Percentiles rank a stretch among this genome's conserved stretches.
Evolutionary conservation across 1,139 yeast species (phyloP).

Genomic region (Blastobotrys buckinghamii): DNA sequence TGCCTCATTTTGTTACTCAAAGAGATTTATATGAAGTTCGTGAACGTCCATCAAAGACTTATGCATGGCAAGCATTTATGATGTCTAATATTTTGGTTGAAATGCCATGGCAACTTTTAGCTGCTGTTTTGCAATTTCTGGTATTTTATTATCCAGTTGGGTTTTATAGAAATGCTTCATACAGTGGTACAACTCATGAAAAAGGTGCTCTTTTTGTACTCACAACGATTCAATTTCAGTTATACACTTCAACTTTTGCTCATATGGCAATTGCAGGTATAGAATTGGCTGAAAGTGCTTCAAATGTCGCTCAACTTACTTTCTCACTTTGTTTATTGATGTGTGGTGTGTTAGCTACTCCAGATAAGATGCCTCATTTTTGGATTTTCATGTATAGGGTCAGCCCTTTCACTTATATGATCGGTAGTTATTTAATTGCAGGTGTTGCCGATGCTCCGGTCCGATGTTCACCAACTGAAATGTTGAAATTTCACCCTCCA

Average conservation of each 20-base stretch:
- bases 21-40: conserved; percentile 80
- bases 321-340: conserved; percentile 66
- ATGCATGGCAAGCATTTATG: conserved; percentile 56
- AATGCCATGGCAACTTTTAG: conserved; percentile 64
- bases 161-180: conserved; percentile 29
- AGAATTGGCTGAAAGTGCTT: conserved; percentile 66
- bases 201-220: conserved; percentile 71
- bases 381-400: conserved; percentile 66
- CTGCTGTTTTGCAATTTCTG: conserved; percentile 62
- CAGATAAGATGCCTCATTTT: conserved; percentile 54
- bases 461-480: conserved; percentile 47
- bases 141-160: conserved; percentile 85
- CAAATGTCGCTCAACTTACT: conserved; percentile 55
- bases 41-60: conserved; percentile 73
- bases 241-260: conserved; percentile 60
- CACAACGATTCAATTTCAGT: conserved; percentile 47
- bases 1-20: conserved; percentile 65
- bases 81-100: conserved; percentile 65
- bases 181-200: conserved; percentile 45
- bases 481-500: conserved; percentile 51
- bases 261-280: conserved; percentile 57
- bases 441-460: conserved; percentile 54
- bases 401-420: conserved; percentile 64
- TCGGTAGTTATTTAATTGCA: conserved; percentile 50
- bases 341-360: conserved; percentile 74